Evolutionary conservation across 352 stramenopile species (phyloP).

Genomic region (Blastocystis sp.): DNA sequence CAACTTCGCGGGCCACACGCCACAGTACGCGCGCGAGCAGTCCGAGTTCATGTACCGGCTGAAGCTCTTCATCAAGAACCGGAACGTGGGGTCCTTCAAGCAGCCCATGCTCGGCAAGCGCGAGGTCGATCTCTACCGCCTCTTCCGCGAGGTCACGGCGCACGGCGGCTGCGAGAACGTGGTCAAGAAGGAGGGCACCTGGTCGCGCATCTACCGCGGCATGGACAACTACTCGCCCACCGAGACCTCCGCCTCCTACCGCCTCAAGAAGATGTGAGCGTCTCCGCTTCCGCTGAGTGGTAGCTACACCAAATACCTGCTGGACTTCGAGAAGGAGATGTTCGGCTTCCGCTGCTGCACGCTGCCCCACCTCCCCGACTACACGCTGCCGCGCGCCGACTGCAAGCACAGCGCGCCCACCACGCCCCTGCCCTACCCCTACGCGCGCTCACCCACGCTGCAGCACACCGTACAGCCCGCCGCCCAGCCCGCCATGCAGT

Average conservation of each 20-base stretch:
- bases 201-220: constrained; percentile 61
- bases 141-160: constrained; percentile 66
- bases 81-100: constrained; percentile 45
- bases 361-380: not conserved
- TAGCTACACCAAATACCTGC: constrained; percentile 62
- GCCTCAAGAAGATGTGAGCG: constrained; percentile 66
- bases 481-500: too few species aligned
- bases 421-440: constrained; percentile 15
- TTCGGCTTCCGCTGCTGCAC: constrained; percentile 51
- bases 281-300: not conserved
- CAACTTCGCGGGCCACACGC: not conserved
- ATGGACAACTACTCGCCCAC: constrained; percentile 67
- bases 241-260: constrained; percentile 60
- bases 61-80: constrained; percentile 7
- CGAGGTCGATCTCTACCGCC: constrained; percentile 67
- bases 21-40: constrained; percentile 9
- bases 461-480: too few species aligned
- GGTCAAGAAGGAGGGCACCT: constrained; percentile 64
- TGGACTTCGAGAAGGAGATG: constrained; percentile 66
- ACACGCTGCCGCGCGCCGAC: not conserved
- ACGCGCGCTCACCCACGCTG: not conserved
- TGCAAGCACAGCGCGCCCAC: not conserved
- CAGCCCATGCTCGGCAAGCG: constrained; percentile 39
- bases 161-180: constrained; percentile 66
- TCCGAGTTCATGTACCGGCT: constrained; percentile 45